Evolutionary conservation across 441 rosid genomes (phyloP), one percentile per base, ranked within the genome.

Genomic region (Theobroma grandiflorum): DNA sequence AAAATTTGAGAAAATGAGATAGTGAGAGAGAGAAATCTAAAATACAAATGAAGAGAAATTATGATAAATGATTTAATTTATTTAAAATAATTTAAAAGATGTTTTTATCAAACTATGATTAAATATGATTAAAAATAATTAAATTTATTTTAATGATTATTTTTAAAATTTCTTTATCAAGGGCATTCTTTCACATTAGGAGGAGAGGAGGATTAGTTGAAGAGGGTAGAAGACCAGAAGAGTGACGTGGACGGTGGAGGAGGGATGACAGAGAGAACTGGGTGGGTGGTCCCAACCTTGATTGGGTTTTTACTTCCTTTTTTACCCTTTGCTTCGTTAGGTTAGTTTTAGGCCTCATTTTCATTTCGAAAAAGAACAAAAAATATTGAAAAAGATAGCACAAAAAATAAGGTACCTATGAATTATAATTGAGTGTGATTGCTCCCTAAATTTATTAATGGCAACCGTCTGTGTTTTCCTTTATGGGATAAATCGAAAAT

Each of bases 181-280:
- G n/a, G n/a, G n/a, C n/a, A n/a, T n/a, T 52, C 37, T 50, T 42
- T 76, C 77, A 1, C 12, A 37, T 16, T 43, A 20, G 12, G 49
- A 78, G 79, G 79, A 66, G 72, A 18, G 55, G 50, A 72, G 33
- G 81, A 74, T 12, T 26, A 31, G 76, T 40, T 26, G 62, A 37
- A 45, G 74, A 0, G 0, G 53, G 37, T 31, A 68, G 76, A 38
- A 68, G 76, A 38, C 33, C 62, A 33, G 45, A 70, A 42, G 22
- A 53, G 61, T 79, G 80, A 45, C 77, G 77, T 82, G 85, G 82
- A 75, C 77, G 77, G 74, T 58, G 0, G 80, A 62, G 49, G 67
- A 45, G n/a, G n/a, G 20, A 26, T 42, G 64, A 75, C 14, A 11
- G 62, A 58, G 20, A 22, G 45, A 15, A 72, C 22, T 16, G 52